phyloP scores from a whole-genome alignment of 2,329 filamentous ascomycete species.

The Blastomyces gilchristii region DNA sequence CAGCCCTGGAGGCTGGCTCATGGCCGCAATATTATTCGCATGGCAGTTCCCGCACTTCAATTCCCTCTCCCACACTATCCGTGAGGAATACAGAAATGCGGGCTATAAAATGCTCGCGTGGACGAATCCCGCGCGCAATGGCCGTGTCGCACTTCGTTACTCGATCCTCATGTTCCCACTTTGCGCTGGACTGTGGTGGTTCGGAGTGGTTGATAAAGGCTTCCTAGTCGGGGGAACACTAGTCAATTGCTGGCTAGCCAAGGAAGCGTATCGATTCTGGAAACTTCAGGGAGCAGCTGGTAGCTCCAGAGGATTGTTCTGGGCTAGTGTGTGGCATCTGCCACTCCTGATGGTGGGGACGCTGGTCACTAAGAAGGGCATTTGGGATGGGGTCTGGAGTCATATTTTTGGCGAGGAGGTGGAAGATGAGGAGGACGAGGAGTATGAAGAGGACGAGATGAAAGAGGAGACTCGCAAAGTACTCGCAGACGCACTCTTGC shows the following conservation, averaged over 20 bases:
- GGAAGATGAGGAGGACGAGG: constrained; percentile 44
- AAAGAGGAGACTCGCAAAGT: background rate
- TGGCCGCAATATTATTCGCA: constrained; percentile 73
- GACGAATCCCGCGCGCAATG: constrained; percentile 77
- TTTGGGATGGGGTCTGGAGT: constrained; percentile 75
- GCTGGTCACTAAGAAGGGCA: constrained; percentile 84
- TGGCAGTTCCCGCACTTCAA: constrained; percentile 99
- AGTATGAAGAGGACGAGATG: constrained; percentile 14
- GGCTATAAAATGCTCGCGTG: constrained; percentile 68
- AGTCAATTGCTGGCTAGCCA: constrained; percentile 76
- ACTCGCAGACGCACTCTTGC: background rate
- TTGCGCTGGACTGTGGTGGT: constrained; percentile 67
- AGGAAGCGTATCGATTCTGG: constrained; percentile 75
- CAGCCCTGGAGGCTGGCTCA: constrained; percentile 72
- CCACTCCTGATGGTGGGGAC: constrained; percentile 82
- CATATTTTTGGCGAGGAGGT: constrained; percentile 51
- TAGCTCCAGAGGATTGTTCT: constrained; percentile 76
- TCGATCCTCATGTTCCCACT: constrained; percentile 76
- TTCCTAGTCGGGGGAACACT: constrained; percentile 72
- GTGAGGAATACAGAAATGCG: constrained; percentile 71
- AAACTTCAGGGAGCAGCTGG: constrained; percentile 65
- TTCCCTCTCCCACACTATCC: constrained; percentile 76
- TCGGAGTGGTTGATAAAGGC: constrained; percentile 71
- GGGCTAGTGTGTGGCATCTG: constrained; percentile 95
- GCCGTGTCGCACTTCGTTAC: constrained; percentile 79